Conservation (phyloP, 345 rosid genomes). For the Cardamine resedifolia region DNA sequence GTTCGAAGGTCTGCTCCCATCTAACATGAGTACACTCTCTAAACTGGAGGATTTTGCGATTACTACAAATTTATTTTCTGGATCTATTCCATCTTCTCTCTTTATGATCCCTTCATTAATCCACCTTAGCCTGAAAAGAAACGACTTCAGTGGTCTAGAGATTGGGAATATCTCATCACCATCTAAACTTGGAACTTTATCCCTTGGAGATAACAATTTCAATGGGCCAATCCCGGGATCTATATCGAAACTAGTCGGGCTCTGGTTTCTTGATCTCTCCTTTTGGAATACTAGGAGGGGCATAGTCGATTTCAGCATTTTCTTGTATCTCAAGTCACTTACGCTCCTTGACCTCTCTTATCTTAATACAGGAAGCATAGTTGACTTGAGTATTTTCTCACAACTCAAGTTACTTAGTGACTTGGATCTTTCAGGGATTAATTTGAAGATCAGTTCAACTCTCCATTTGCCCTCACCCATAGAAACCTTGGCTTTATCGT, state of each 20-base stretch:
- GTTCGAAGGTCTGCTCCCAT: constrained; percentile 22
- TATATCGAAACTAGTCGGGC: not conserved
- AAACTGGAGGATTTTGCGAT: not conserved
- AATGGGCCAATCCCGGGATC: constrained; percentile 31
- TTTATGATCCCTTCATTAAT: constrained; percentile 12
- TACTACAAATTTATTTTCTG: not conserved
- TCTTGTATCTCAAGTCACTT: constrained; percentile 24
- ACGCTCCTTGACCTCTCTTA: not conserved
- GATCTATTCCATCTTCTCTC: constrained; percentile 19
- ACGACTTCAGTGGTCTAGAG: constrained; percentile 14
- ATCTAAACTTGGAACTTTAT: not conserved
- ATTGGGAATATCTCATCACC: constrained; percentile 25
- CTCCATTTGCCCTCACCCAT: not conserved
- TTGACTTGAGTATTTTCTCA: constrained; percentile 7
- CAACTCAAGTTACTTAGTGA: not conserved
- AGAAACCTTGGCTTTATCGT: not conserved
- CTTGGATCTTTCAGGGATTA: constrained; percentile 24
- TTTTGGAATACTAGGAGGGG: constrained; percentile 1
- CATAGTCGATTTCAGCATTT: constrained; percentile 16
- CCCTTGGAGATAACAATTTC: constrained; percentile 33
- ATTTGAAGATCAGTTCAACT: not conserved
- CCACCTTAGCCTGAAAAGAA: not conserved
- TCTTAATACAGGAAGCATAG: constrained; percentile 27
- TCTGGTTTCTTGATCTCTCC: not conserved
- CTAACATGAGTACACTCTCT: constrained; percentile 26